phyloP scores from a whole-genome alignment of 2,329 filamentous ascomycete genomes.

The Pestalotiopsis sp. region DNA sequence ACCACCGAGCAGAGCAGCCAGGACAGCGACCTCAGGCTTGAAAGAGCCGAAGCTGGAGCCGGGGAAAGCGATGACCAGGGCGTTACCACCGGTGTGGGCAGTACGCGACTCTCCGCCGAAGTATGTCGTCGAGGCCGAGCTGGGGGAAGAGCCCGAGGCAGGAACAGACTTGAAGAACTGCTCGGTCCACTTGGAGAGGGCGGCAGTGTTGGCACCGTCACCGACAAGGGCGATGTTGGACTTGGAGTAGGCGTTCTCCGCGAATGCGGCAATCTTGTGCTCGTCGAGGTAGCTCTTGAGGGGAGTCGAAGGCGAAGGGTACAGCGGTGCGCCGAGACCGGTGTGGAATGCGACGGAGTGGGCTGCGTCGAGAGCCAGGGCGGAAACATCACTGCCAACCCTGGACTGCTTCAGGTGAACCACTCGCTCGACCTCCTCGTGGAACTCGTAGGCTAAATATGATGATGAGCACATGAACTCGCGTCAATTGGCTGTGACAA shows the following conservation, averaged over 20 bases:
- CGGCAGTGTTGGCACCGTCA: conserved; percentile 77
- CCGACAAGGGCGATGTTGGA: conserved; percentile 89
- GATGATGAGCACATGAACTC: conserved; percentile 17
- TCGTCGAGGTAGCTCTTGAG: conserved; percentile 80
- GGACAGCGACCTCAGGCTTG: conserved; percentile 88
- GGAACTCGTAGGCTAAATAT: conserved; percentile 77
- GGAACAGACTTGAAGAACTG: conserved; percentile 84
- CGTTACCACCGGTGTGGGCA: conserved; percentile 74
- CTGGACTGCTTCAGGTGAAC: conserved; percentile 78
- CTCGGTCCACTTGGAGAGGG: conserved; percentile 85
- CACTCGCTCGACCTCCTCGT: conserved; percentile 80
- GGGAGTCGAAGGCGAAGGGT: conserved; percentile 71
- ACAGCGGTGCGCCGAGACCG: conserved; percentile 80
- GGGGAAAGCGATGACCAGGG: conserved; percentile 89
- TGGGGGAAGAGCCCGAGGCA: conserved; percentile 55
- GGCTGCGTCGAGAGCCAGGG: conserved; percentile 81
- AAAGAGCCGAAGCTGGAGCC: conserved; percentile 79
- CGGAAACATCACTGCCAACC: conserved; percentile 61
- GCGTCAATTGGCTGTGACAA: conserved; percentile 17
- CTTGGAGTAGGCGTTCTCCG: conserved; percentile 81
- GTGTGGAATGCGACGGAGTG: conserved; percentile 64
- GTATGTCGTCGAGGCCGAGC: conserved; percentile 76
- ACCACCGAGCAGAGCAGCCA: conserved; percentile 87
- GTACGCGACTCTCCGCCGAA: conserved; percentile 93
- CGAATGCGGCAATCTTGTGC: conserved; percentile 73